Percentiles rank a stretch among this genome's conserved stretches.
Evolutionary conservation across 495 filamentous ascomycete genomes (phyloP).

Genomic region (Aspergillus baeticus): DNA sequence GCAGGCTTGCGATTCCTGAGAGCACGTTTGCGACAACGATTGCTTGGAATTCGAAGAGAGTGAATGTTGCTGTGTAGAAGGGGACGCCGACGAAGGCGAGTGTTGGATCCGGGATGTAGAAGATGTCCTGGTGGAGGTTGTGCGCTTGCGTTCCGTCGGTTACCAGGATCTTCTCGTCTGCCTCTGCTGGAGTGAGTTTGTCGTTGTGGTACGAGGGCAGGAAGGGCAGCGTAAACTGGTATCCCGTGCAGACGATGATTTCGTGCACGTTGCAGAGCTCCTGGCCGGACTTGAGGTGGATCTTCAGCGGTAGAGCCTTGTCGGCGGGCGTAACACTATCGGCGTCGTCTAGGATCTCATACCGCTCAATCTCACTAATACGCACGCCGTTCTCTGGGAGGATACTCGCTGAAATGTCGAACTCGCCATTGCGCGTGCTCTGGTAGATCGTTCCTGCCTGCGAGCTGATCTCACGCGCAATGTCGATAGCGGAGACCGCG

Average conservation of each 20-base stretch:
- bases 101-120: conserved; percentile 64
- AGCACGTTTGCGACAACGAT: conserved; percentile 58
- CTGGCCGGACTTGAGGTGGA: conserved; percentile 41
- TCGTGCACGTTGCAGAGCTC: conserved; percentile 50
- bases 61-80: conserved; percentile 60
- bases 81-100: conserved; percentile 61
- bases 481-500: conserved; percentile 59
- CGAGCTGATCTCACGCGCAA: conserved; percentile 53
- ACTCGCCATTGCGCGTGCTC: conserved; percentile 55
- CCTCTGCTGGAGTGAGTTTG: conserved; percentile 23
- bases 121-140: conserved; percentile 66
- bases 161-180: conserved; percentile 52
- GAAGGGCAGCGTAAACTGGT: conserved; percentile 61
- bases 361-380: conserved; percentile 48
- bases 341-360: conserved; percentile 21
- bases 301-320: conserved; percentile 31
- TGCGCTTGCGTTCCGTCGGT: conserved; percentile 66
- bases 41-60: conserved; percentile 65
- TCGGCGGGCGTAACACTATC: conserved; percentile 30
- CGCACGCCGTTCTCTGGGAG: conserved; percentile 49
- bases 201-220: conserved; percentile 47
- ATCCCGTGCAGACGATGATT: conserved; percentile 64
- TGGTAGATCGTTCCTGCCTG: conserved; percentile 55
- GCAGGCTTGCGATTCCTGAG: conserved; percentile 50
- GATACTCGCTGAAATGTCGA: conserved; percentile 49